Percentiles rank a stretch among this genome's conserved stretches.
phyloP scores from a whole-genome alignment of 1,139 yeast species.

The Magnusiomyces fungicola region DNA sequence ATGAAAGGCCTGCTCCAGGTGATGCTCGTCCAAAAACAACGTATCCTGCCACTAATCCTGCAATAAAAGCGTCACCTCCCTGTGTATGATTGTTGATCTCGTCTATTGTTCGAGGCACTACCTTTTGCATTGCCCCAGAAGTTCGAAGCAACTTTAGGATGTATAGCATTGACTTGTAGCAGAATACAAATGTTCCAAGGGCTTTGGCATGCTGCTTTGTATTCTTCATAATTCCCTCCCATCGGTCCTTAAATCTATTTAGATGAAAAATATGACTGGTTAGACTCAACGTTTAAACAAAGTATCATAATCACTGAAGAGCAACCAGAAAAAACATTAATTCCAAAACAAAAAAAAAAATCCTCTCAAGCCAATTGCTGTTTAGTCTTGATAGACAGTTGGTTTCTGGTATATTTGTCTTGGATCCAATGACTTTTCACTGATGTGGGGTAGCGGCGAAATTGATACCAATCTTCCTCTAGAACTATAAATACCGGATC shows the following conservation, averaged over 20 bases:
- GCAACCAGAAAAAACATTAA: too few relatives aligned
- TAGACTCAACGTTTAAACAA: too few relatives aligned
- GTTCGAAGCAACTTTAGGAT: slow-evolving; percentile 20
- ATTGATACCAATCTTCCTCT: too few relatives aligned
- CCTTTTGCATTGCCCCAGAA: slow-evolving; percentile 10
- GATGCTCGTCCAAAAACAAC: slow-evolving; percentile 53
- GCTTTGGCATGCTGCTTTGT: slow-evolving; percentile 62
- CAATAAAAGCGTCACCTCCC: slow-evolving; percentile 43
- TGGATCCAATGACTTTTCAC: too few relatives aligned
- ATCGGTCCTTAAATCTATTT: slow-evolving; percentile 34
- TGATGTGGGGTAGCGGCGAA: too few relatives aligned
- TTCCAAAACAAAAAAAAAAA: too few relatives aligned
- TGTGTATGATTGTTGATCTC: slow-evolving; percentile 21
- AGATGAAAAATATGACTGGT: not conserved
- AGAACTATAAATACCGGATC: too few relatives aligned
- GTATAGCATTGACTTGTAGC: slow-evolving; percentile 43
- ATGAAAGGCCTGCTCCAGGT: slow-evolving; percentile 25
- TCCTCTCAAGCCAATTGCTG: too few relatives aligned
- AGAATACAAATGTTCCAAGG: slow-evolving; percentile 57
- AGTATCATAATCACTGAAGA: too few relatives aligned
- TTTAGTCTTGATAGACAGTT: too few relatives aligned
- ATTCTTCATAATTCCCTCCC: slow-evolving; percentile 46
- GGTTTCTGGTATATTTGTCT: too few relatives aligned
- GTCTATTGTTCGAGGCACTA: slow-evolving; percentile 18
- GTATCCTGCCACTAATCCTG: slow-evolving; percentile 61